These are phyloP conservation scores for Fusarium pseudocircinatum DNA, from an alignment of 2,329 filamentous ascomycete genomes.

Conservation along the genomic window DNA sequence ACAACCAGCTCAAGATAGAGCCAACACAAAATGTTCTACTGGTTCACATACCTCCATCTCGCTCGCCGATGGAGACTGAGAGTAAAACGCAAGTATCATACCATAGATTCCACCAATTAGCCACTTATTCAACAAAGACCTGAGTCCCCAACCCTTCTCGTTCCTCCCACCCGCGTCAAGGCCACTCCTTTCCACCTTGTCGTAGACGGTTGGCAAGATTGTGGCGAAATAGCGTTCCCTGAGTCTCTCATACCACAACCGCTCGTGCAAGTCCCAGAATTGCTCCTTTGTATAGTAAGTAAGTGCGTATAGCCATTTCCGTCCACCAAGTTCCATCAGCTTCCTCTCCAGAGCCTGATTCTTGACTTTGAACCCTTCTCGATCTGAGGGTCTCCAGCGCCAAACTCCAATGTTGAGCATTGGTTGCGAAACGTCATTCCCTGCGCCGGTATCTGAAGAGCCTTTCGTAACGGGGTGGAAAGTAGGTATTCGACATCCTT, in stretches of 20 bases:
- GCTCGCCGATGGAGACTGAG: constrained; percentile 20
- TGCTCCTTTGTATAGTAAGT: constrained; percentile 76
- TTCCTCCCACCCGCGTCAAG: constrained; percentile 31
- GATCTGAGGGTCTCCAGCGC: constrained; percentile 71
- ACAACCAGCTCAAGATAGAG: too few species aligned
- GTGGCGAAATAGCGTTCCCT: constrained; percentile 67
- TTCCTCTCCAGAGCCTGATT: constrained; percentile 75
- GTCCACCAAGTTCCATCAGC: constrained; percentile 71
- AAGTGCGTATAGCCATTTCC: constrained; percentile 86
- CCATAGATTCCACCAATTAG: constrained; percentile 35
- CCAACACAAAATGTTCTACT: background rate
- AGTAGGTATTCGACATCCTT: constrained; percentile 24
- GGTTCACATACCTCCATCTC: constrained; percentile 13
- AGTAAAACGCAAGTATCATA: constrained; percentile 31
- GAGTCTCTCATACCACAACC: constrained; percentile 65
- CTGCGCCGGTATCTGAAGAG: accelerated
- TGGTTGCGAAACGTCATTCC: background rate
- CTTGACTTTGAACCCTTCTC: constrained; percentile 64
- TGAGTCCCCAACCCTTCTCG: background rate
- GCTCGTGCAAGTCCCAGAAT: constrained; percentile 71
- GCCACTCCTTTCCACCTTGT: constrained; percentile 69
- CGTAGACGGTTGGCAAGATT: constrained; percentile 69
- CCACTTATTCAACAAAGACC: constrained; percentile 19
- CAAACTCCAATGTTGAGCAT: constrained; percentile 74
- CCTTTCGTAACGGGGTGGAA: constrained; percentile 29